Conservation (phyloP, 768 basidiomycete genomes). For the Hypholoma sublateritium region DNA sequence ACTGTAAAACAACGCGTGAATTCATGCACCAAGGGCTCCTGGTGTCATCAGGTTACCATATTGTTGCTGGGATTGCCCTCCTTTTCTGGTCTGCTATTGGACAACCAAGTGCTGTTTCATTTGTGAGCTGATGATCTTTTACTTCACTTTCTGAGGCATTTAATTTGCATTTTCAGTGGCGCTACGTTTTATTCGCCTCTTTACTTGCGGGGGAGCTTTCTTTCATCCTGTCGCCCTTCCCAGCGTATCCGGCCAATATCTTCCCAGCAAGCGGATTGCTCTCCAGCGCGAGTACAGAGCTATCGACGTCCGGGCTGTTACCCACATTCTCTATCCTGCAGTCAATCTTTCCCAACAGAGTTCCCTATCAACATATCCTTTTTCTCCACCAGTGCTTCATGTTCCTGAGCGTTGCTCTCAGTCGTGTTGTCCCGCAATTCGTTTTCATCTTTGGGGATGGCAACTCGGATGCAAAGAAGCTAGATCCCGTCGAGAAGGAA, state of each 20-base stretch:
- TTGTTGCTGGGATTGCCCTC: constrained; percentile 55
- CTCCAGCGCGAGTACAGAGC: constrained; percentile 9
- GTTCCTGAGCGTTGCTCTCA: constrained; percentile 71
- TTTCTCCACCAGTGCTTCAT: constrained; percentile 79
- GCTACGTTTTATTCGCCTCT: constrained; percentile 68
- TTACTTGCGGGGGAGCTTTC: constrained; percentile 63
- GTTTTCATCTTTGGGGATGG: constrained; percentile 36
- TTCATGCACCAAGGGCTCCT: constrained; percentile 68
- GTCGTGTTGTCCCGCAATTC: constrained; percentile 67
- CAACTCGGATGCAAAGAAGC: constrained; percentile 16
- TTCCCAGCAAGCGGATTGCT: constrained; percentile 1
- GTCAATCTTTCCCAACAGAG: constrained; percentile 59
- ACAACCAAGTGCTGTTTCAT: constrained; percentile 56
- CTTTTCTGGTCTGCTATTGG: constrained; percentile 66
- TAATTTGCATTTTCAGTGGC: constrained; percentile 54
- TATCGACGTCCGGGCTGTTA: constrained; percentile 19
- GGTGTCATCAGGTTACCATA: constrained; percentile 64
- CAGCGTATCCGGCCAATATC: constrained; percentile 20
- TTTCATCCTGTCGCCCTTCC: constrained; percentile 62
- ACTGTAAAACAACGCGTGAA: constrained; percentile 65
- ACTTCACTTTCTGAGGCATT: constrained; percentile 8
- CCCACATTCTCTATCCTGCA: constrained; percentile 18
- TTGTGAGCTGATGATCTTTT: constrained; percentile 49
- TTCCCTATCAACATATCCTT: constrained; percentile 74
- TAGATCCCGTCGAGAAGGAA: constrained; percentile 36